Conservation (phyloP, 192 early-diverging fungal genomes). For the Coemansia sp. region DNA sequence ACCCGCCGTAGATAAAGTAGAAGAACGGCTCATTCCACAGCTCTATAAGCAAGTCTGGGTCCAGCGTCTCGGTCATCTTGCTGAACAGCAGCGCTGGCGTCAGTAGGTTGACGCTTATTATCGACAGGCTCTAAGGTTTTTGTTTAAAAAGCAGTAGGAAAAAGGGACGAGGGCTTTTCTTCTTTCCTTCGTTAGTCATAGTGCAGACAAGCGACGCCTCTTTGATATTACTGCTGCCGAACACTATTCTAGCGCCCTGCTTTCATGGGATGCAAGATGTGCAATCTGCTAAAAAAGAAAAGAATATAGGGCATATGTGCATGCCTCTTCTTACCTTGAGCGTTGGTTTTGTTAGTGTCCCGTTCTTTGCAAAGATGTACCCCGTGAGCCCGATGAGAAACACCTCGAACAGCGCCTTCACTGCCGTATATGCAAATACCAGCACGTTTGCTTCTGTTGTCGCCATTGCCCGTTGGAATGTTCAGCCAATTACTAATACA, state of each 20-base stretch:
- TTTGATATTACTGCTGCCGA: neutral
- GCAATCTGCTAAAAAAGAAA: neutral
- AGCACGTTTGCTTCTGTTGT: constrained; percentile 25
- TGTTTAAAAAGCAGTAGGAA: neutral
- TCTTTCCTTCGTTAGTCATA: too few relatives aligned
- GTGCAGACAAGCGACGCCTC: too few relatives aligned
- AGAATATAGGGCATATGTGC: neutral
- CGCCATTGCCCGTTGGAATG: neutral
- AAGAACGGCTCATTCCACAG: constrained; percentile 71
- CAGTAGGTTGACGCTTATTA: constrained; percentile 70
- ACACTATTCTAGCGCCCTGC: neutral
- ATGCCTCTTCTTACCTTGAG: constrained; percentile 47
- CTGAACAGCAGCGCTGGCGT: constrained; percentile 75
- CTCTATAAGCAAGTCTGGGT: constrained; percentile 60
- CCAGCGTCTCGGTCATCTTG: constrained; percentile 69
- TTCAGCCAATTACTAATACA: neutral
- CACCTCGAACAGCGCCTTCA: constrained; percentile 53
- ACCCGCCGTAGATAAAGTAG: constrained; percentile 53
- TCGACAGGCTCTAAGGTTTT: constrained; percentile 40
- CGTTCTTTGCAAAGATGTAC: constrained; percentile 52
- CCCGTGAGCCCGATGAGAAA: constrained; percentile 52
- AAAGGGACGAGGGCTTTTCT: too few relatives aligned
- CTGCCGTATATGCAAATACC: constrained; percentile 43
- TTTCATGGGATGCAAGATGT: neutral
- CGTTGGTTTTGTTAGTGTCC: constrained; percentile 48